phyloP scores from a whole-genome alignment of 176 grass and related monocot species.

The Bolboschoenus planiculmis region DNA sequence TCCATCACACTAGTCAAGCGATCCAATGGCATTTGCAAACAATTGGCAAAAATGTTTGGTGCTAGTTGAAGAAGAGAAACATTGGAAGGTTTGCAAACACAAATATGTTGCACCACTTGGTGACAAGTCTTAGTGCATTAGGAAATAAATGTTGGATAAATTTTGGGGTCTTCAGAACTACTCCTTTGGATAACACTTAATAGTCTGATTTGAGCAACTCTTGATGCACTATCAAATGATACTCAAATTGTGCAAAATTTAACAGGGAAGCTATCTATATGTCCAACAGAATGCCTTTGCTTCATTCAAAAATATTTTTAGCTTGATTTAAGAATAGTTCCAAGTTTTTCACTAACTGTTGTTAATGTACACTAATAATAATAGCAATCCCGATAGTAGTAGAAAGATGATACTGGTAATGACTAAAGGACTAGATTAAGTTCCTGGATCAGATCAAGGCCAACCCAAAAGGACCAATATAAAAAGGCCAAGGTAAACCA shows the following conservation, averaged over 20 bases:
- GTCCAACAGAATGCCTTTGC: background rate
- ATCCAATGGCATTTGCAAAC: background rate
- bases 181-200: background rate
- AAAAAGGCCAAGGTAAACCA: background rate
- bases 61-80: background rate
- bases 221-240: background rate
- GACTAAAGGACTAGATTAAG: background rate
- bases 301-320: background rate
- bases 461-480: background rate
- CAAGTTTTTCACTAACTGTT: background rate
- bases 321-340: background rate
- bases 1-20: background rate
- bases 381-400: background rate
- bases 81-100: background rate
- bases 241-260: background rate
- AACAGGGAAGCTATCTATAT: background rate
- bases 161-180: background rate
- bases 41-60: background rate
- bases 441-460: background rate
- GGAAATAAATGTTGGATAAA: background rate
- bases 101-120: background rate
- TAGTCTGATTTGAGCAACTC: background rate
- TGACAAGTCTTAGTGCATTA: background rate
- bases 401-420: background rate
- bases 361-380: background rate